Conservation (phyloP, 1,284 basidiomycete species). For the Austroboletus novae-zelandiae region DNA sequence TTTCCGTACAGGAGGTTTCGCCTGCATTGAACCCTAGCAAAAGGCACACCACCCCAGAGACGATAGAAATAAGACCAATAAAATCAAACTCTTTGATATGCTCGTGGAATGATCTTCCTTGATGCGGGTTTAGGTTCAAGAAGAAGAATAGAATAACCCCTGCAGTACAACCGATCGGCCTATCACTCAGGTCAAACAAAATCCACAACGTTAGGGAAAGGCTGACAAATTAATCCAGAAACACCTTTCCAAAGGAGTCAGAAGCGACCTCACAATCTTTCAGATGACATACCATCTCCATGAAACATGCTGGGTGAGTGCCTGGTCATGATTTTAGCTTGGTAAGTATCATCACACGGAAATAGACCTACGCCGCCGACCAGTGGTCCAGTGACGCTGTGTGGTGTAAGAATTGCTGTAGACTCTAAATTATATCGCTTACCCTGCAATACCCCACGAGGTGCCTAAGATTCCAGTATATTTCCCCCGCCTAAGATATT, state of each 20-base stretch:
- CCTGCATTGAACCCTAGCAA: constrained; percentile 39
- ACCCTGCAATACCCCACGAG: constrained; percentile 47
- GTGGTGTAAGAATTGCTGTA: not conserved
- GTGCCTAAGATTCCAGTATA: constrained; percentile 42
- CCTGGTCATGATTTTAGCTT: constrained; percentile 30
- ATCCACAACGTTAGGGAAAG: constrained; percentile 11
- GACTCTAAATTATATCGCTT: constrained; percentile 3
- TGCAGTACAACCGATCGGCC: constrained; percentile 46
- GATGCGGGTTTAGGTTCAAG: constrained; percentile 35
- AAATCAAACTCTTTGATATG: constrained; percentile 45
- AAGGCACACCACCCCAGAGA: constrained; percentile 46
- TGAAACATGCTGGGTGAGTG: constrained; percentile 38
- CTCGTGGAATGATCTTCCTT: constrained; percentile 30
- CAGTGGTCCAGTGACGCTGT: constrained; percentile 45
- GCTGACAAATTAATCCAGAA: constrained; percentile 7
- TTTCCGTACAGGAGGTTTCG: constrained; percentile 24
- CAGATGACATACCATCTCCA: constrained; percentile 34
- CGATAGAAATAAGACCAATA: constrained; percentile 43
- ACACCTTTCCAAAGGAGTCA: constrained; percentile 5
- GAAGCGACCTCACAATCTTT: constrained; percentile 29
- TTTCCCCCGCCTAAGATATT: constrained; percentile 35
- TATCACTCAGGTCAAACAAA: constrained; percentile 6
- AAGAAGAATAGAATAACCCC: constrained; percentile 32
- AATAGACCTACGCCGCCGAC: constrained; percentile 31
- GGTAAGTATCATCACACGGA: not conserved